Evolutionary conservation across 768 basidiomycete species (phyloP).

Genomic region (Favolaschia claudopus): DNA sequence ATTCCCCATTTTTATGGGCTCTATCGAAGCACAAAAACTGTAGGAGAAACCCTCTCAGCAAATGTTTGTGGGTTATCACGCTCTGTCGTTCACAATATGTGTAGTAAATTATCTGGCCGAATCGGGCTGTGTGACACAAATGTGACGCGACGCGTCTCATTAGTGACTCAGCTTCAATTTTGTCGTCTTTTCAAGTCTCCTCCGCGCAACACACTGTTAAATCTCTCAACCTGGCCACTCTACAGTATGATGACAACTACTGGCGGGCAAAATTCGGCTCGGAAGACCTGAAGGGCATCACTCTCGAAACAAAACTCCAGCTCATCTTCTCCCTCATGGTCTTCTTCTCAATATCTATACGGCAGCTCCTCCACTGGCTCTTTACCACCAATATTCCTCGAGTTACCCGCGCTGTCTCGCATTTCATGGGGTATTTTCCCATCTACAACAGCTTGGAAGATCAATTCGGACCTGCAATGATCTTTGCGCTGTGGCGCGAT

Average conservation of each 20-base stretch:
- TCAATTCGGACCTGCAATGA: constrained; percentile 6
- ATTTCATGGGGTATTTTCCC: constrained; percentile 4
- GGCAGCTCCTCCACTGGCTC: constrained; percentile 5
- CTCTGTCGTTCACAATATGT: background rate
- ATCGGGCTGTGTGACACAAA: too few relatives aligned
- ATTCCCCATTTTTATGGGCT: constrained; percentile 6
- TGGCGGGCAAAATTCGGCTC: background rate
- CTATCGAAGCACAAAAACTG: background rate
- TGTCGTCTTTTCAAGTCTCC: too few relatives aligned
- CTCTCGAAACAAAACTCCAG: constrained; percentile 4
- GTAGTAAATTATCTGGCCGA: background rate
- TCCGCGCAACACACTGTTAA: background rate
- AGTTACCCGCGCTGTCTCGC: constrained; percentile 1
- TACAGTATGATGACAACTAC: constrained; percentile 5
- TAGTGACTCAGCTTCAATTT: constrained; percentile 3
- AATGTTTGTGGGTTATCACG: background rate
- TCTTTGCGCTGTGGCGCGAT: constrained; percentile 16
- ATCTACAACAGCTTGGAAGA: background rate
- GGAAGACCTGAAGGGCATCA: background rate
- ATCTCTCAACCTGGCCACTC: background rate
- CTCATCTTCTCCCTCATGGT: constrained; percentile 18
- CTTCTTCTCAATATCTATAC: constrained; percentile 4
- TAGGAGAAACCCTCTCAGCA: background rate
- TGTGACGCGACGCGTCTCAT: constrained; percentile 3
- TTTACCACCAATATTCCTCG: constrained; percentile 8